Percentiles rank a stretch among this genome's conserved stretches.
phyloP scores from a whole-genome alignment of 2,329 filamentous ascomycete genomes.

The Colletotrichum tabaci region DNA sequence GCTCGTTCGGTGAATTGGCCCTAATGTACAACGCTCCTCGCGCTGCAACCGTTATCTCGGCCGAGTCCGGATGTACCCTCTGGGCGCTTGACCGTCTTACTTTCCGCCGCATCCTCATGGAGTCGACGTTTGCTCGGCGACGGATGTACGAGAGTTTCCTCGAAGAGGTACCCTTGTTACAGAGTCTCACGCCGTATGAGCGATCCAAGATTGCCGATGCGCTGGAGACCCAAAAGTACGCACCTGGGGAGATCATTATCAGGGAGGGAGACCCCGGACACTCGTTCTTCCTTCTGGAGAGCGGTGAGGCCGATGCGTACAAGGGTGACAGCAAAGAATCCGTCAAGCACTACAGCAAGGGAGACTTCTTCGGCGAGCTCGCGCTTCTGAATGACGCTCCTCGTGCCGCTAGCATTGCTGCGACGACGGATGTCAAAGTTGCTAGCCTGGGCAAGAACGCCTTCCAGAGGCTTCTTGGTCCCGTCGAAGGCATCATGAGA shows the following conservation, averaged over 20 bases:
- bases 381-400: constrained; percentile 94
- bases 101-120: constrained; percentile 98
- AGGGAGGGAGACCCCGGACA: constrained; percentile 91
- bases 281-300: constrained; percentile 92
- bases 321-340: constrained; percentile 80
- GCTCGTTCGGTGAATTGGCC: constrained; percentile 95
- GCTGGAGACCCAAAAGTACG: constrained; percentile 90
- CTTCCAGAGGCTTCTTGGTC: constrained; percentile 92
- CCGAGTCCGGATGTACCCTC: constrained; percentile 82
- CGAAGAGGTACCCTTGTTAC: constrained; percentile 90
- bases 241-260: constrained; percentile 87
- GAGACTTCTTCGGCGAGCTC: constrained; percentile 97
- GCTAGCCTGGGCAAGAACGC: constrained; percentile 93
- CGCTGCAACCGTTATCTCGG: constrained; percentile 92
- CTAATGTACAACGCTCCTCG: constrained; percentile 99
- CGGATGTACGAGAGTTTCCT: constrained; percentile 98
- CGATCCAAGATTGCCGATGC: constrained; percentile 98
- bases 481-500: constrained; percentile 95
- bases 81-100: constrained; percentile 97
- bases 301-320: constrained; percentile 88
- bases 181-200: constrained; percentile 90
- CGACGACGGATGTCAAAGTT: constrained; percentile 90
- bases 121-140: constrained; percentile 94
- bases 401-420: constrained; percentile 89
- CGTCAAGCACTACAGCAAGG: constrained; percentile 88